A percentile compares a stretch with the other conserved stretches of the same genome.
Conservation (phyloP, 768 basidiomycete genomes). For the Auricularia heimuer region DNA sequence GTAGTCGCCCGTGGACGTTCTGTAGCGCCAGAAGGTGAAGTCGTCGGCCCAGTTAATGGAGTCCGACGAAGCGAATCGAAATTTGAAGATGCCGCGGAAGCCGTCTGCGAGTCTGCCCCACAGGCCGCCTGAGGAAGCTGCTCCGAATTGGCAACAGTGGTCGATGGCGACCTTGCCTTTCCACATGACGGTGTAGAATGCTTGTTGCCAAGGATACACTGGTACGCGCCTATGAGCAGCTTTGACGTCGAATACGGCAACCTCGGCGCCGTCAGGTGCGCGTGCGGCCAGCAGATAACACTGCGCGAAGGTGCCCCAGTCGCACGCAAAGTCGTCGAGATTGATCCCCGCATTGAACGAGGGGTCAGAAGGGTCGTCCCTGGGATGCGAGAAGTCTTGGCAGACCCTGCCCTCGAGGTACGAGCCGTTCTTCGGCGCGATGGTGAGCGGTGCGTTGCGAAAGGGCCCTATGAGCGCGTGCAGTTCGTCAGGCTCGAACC, state of each 20-base stretch:
- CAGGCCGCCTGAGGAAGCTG: neutral
- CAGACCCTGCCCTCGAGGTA: neutral
- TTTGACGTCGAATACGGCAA: neutral
- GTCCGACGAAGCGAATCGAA: neutral
- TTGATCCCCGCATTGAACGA: neutral
- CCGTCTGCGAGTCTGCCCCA: neutral
- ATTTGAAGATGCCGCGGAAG: neutral
- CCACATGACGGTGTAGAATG: neutral
- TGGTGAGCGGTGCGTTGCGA: neutral
- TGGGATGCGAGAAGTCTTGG: neutral
- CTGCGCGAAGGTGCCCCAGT: neutral
- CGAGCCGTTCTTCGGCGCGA: neutral
- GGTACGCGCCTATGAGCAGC: neutral
- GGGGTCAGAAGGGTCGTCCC: neutral
- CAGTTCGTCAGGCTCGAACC: conserved; percentile 5
- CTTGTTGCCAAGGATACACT: neutral
- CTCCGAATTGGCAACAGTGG: neutral
- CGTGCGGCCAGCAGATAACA: neutral
- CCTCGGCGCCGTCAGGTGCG: neutral
- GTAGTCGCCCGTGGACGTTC: neutral
- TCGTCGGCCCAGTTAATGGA: neutral
- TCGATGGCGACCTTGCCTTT: neutral
- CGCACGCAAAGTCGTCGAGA: neutral
- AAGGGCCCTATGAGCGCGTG: too few relatives aligned
- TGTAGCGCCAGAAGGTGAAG: neutral